Base-by-base conservation (phyloP, 495 filamentous ascomycete species). In the Oidiodendron maius region DNA sequence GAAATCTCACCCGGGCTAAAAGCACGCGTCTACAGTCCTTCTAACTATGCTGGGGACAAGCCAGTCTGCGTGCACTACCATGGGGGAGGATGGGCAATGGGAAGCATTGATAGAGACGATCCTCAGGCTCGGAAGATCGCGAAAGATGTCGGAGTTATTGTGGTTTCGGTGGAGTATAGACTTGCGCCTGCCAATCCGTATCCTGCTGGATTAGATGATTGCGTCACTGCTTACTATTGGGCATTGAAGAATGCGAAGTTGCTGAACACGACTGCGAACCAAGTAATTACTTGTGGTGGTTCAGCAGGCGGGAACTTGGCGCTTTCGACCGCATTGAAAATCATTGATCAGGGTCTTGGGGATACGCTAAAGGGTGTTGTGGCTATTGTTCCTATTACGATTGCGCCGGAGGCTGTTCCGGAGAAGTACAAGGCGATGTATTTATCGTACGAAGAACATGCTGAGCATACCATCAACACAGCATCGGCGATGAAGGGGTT, bases 141-240 rank as follows among this genome's bases (percentile, higher is more conserved):
- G 6, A 38, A 38, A 22, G 32, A 3, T 4, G 21, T 34, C 3
- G 48, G 41, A 11, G 28, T 44, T 28, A 50, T 59, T 1, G 51
- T 63, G 8, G 30, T 61, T 16, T 46, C 50, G 8, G 42, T 63
- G 34, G 49, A 56, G 40, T 63, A 61, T 32, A 57, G 61, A 10
- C 61, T 57, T 16, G 58, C 60, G 4, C 60, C 60, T 6, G 55
- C 52, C 12, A 40, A 57, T 23, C 48, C 49, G 11, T 61, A 49
- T 22, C 56, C 58, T 4, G 42, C 58, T 4, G 46, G 55, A 11
- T 40, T 54, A 6, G 40, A 59, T 35, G 60, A 63, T 30, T 46
- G 51, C 2, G 21, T 55, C 1, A 35, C 23, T 20, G 57, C 21
- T 0, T 36, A 55, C 10, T 13, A 51, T 2, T 62, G 57, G 60